Conservation (phyloP, 352 stramenopile species). For the Phytophthora chlamydospora region DNA sequence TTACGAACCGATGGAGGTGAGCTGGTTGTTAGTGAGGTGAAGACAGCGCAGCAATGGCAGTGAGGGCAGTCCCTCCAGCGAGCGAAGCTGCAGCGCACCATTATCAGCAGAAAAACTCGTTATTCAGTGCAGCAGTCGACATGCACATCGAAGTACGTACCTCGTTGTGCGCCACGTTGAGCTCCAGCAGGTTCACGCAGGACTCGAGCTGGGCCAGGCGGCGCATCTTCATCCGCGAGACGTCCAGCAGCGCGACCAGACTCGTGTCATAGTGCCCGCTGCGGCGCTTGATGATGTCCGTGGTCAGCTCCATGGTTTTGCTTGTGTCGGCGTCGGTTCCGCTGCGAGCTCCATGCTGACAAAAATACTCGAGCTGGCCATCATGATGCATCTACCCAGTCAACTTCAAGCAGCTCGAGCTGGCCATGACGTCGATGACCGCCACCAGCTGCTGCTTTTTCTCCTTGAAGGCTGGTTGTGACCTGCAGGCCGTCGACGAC, state of each 20-base stretch:
- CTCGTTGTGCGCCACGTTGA: constrained; percentile 64
- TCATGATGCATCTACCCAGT: too few species aligned
- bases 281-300: constrained; percentile 68
- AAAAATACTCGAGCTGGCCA: constrained; percentile 11
- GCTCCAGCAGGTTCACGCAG: constrained; percentile 60
- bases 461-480: constrained; percentile 9
- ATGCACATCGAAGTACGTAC: constrained; percentile 17
- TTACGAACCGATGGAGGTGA: constrained; percentile 50
- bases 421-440: constrained; percentile 1
- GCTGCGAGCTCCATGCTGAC: background rate
- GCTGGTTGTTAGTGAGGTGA: constrained; percentile 53
- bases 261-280: constrained; percentile 80
- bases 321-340: background rate
- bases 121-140: too few species aligned
- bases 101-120: background rate
- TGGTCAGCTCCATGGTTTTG: constrained; percentile 60
- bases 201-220: constrained; percentile 46
- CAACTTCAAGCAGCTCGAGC: background rate
- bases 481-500: background rate
- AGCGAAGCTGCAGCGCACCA: constrained; percentile 40
- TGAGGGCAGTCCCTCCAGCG: constrained; percentile 50
- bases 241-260: constrained; percentile 71
- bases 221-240: constrained; percentile 49
- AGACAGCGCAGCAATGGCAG: constrained; percentile 51
- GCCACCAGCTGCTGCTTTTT: background rate